Evolutionary conservation across 2,329 filamentous ascomycete species (phyloP), one percentile per base, ranked within the genome.

Genomic region (Phoma sp.): DNA sequence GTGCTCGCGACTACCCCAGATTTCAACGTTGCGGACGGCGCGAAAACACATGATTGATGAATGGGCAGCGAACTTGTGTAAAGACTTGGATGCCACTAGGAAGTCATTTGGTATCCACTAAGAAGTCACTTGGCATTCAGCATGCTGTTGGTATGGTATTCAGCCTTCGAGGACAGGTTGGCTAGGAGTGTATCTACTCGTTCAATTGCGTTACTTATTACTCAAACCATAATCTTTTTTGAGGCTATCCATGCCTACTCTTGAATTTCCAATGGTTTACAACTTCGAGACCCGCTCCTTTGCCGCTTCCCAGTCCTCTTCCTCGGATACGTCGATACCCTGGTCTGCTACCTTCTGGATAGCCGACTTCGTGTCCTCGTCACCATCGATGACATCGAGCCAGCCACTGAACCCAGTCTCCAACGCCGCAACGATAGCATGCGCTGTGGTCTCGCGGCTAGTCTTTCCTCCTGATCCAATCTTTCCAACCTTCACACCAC

Each of bases 321-420:
- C 52, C n/a, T 45, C 46, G 4, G 52, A 28, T 1, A 46, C 50
- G 17, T 55, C 52, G n/a, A 55, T 26, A 7, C 46, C 40, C 25
- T 55, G 46, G n/a, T 55, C 46, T 17, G 36, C 52, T 10, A 55
- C 34, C 40, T 55, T 55, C 30, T 55, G 52, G 3, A 55, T 49
- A 15, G 46, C 52, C 4, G 40, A 21, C 29, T 42, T 55, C 3
- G 83, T 73, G 0, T 62, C 65, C 53, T 82, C 78, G 17, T 82
- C 73, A 3, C 82, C 83, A 61, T 80, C 77, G 38, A 84, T 56
- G 57, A 84, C 67, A 75, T 85, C 83, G 65, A 78, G 74, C 81
- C 82, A 85, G 0, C 83, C 82, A 32, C 75, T 76, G 20, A 75
- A 76, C 60, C 80, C 79, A 11, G 77, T 76, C 15, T 78, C 80